These are phyloP conservation scores for Laetiporus sulphureus DNA, from an alignment of 1,284 basidiomycete genomes.

Conservation along the genomic window DNA sequence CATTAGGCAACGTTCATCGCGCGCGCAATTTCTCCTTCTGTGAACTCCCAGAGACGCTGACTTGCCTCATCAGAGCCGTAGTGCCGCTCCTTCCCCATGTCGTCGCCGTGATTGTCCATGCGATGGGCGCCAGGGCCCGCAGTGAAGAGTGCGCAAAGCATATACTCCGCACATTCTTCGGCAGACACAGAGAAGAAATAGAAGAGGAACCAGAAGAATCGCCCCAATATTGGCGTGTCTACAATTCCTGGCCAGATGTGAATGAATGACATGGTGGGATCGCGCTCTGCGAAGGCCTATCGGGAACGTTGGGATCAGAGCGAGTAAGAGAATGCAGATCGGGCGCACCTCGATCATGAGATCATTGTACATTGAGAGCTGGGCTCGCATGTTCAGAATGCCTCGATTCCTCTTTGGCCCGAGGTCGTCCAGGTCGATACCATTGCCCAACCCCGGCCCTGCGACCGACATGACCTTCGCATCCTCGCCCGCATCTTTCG, in stretches of 20 bases:
- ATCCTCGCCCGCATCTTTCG: slow-evolving; percentile 21
- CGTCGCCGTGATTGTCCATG: not conserved
- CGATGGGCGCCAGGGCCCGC: not conserved
- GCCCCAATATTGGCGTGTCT: not conserved
- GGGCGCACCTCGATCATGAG: slow-evolving; percentile 25
- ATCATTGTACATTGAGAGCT: slow-evolving; percentile 26
- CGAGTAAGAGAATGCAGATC: not conserved
- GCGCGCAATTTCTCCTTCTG: not conserved
- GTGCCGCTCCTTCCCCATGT: not conserved
- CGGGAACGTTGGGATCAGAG: not conserved
- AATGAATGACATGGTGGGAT: not conserved
- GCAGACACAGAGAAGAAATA: not conserved
- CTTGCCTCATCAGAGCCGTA: not conserved
- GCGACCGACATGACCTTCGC: slow-evolving; percentile 21
- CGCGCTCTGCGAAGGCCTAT: not conserved
- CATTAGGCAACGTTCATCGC: too few species aligned
- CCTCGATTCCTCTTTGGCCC: slow-evolving; percentile 27
- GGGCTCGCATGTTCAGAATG: slow-evolving; percentile 14
- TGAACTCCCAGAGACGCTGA: not conserved
- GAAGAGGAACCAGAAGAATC: not conserved
- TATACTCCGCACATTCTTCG: not conserved
- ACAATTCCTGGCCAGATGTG: not conserved
- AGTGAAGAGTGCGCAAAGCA: not conserved
- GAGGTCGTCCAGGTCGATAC: slow-evolving; percentile 26
- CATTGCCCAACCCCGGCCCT: slow-evolving; percentile 8